phyloP scores from a whole-genome alignment of 768 basidiomycete species.

The Scleroderma bovista region DNA sequence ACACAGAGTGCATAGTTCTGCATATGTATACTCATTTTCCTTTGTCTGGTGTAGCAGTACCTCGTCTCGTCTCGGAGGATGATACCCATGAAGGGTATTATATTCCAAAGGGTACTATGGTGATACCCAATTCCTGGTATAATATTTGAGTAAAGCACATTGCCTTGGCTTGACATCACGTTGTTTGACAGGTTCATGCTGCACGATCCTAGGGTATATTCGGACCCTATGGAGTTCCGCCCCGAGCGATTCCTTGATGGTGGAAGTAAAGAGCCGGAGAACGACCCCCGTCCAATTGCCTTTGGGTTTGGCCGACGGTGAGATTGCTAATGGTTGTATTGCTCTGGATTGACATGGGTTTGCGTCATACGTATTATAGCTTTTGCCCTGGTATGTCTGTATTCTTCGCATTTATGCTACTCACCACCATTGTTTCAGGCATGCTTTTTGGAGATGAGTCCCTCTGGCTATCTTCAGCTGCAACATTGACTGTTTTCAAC shows the following conservation, averaged over 20 bases:
- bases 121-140: conserved; percentile 10
- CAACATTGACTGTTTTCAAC: too few relatives aligned
- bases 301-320: conserved; percentile 47
- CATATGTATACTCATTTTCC: conserved; percentile 12
- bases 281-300: conserved; percentile 48
- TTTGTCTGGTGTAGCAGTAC: not conserved
- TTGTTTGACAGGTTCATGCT: conserved; percentile 2
- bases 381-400: not conserved
- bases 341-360: too few relatives aligned
- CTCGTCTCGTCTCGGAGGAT: too few relatives aligned
- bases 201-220: conserved; percentile 31
- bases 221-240: conserved; percentile 45
- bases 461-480: too few relatives aligned
- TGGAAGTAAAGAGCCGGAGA: conserved; percentile 29
- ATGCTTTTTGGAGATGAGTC: not conserved
- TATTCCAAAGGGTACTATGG: conserved; percentile 13
- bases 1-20: conserved; percentile 7
- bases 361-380: not conserved
- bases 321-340: too few relatives aligned
- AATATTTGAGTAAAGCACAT: not conserved
- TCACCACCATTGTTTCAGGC: not conserved
- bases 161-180: too few relatives aligned
- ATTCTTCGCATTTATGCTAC: not conserved
- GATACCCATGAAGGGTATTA: conserved; percentile 15
- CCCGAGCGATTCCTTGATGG: conserved; percentile 43